phyloP scores from a whole-genome alignment of 1,284 basidiomycete genomes.

The Cutaneotrichosporon sp. region DNA sequence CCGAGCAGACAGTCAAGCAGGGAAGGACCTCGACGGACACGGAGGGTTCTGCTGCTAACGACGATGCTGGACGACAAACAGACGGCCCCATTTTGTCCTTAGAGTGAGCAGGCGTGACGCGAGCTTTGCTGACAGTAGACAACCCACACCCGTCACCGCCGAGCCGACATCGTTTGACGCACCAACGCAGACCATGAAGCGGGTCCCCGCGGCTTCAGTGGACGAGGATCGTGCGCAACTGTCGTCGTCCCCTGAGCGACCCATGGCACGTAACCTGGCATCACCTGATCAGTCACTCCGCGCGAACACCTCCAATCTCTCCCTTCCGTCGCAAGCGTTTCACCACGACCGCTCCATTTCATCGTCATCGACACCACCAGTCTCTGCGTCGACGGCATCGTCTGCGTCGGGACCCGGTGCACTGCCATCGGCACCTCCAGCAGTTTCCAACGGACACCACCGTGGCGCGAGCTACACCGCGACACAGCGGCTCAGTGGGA shows the following conservation, averaged over 20 bases:
- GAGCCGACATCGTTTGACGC: too few relatives aligned
- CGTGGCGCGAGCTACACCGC: constrained; percentile 44
- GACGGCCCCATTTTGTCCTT: too few relatives aligned
- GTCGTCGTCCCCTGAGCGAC: not conserved
- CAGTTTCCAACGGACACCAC: constrained; percentile 23
- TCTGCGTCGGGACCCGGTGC: constrained; percentile 31
- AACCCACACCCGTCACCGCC: too few relatives aligned
- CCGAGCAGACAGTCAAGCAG: too few relatives aligned
- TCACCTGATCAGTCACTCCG: too few relatives aligned
- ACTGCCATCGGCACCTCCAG: constrained; percentile 21
- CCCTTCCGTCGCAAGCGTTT: constrained; percentile 9
- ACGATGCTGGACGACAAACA: too few relatives aligned
- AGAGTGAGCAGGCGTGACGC: too few relatives aligned
- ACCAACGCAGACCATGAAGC: not conserved
- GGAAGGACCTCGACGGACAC: too few relatives aligned
- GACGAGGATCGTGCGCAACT: constrained; percentile 2
- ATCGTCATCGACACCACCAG: constrained; percentile 16
- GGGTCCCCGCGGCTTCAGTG: not conserved
- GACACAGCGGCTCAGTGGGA: constrained; percentile 40
- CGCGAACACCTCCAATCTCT: constrained; percentile 10
- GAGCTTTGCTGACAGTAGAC: too few relatives aligned
- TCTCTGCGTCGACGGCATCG: constrained; percentile 33
- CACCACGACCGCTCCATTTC: constrained; percentile 18
- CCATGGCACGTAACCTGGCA: too few relatives aligned
- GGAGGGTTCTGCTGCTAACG: too few relatives aligned